Evolutionary conservation across 2,329 filamentous ascomycete species (phyloP).

Genomic region (Cadophora malorum): DNA sequence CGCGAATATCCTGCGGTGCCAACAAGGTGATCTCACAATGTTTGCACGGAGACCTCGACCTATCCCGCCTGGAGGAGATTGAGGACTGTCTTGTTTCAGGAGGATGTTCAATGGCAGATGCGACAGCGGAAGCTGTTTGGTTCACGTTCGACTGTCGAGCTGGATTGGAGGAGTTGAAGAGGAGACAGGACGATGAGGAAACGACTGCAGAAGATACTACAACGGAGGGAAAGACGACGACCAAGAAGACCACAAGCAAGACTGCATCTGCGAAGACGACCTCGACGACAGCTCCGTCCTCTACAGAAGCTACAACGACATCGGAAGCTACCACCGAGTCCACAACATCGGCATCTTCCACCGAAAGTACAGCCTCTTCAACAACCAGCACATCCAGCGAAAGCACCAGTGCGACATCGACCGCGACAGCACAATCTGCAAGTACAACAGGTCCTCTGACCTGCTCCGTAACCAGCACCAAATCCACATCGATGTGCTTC

Average conservation of each 20-base stretch:
- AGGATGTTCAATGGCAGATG: slow-evolving; percentile 36
- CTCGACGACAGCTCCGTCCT: slow-evolving; percentile 6
- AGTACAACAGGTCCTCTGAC: slow-evolving; percentile 19
- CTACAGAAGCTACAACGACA: slow-evolving; percentile 23
- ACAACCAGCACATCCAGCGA: slow-evolving; percentile 18
- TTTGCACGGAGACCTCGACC: slow-evolving; percentile 30
- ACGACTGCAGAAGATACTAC: slow-evolving; percentile 20
- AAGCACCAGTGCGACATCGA: slow-evolving; percentile 8
- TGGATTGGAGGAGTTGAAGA: slow-evolving; percentile 36
- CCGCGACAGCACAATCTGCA: slow-evolving; percentile 20
- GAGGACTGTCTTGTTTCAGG: slow-evolving; percentile 36
- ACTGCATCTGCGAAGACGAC: slow-evolving; percentile 25
- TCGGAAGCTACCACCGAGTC: slow-evolving; percentile 15
- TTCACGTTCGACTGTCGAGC: slow-evolving; percentile 34
- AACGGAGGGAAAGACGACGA: slow-evolving; percentile 14
- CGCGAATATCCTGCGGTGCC: slow-evolving; percentile 36
- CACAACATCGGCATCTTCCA: slow-evolving; percentile 16
- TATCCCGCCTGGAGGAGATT: slow-evolving; percentile 32
- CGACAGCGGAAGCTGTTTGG: slow-evolving; percentile 33
- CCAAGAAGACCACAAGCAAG: slow-evolving; percentile 18
- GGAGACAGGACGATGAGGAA: slow-evolving; percentile 25
- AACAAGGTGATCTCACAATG: slow-evolving; percentile 34
- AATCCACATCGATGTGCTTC: slow-evolving; percentile 29
- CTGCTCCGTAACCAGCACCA: slow-evolving; percentile 32
- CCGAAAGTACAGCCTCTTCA: slow-evolving; percentile 14